These are phyloP conservation scores for Mycosarcoma maydis DNA, from an alignment of 1,284 basidiomycete species.

Conservation along the genomic window DNA sequence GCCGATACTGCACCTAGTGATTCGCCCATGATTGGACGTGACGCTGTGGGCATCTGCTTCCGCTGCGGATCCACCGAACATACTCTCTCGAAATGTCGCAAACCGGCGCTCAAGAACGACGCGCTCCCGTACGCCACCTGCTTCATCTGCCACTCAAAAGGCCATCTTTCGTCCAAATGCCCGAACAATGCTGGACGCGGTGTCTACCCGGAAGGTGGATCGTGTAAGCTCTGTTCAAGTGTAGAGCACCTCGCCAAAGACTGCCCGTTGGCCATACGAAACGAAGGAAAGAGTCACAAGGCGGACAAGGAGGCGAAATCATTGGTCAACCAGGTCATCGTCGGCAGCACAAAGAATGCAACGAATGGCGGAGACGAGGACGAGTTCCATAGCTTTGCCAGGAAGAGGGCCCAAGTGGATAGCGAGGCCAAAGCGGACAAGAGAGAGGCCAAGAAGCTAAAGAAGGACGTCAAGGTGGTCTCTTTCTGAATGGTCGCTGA, in stretches of 20 bases:
- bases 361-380: slow-evolving; percentile 86
- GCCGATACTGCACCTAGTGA: slow-evolving; percentile 10
- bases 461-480: slow-evolving; percentile 34
- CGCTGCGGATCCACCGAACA: slow-evolving; percentile 87
- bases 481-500: slow-evolving; percentile 35
- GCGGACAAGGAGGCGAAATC: slow-evolving; percentile 22
- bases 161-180: slow-evolving; percentile 83
- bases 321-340: slow-evolving; percentile 26
- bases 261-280: slow-evolving; percentile 76
- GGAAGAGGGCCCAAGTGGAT: slow-evolving; percentile 74
- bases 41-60: slow-evolving; percentile 59
- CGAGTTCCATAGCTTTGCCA: slow-evolving; percentile 84
- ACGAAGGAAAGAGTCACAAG: slow-evolving; percentile 22
- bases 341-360: slow-evolving; percentile 66
- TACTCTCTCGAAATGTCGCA: slow-evolving; percentile 79
- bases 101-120: slow-evolving; percentile 71
- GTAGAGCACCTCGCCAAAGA: slow-evolving; percentile 86
- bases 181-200: slow-evolving; percentile 82
- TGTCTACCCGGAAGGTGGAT: slow-evolving; percentile 90
- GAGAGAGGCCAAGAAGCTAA: slow-evolving; percentile 3
- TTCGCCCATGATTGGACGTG: slow-evolving; percentile 61
- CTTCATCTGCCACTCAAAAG: slow-evolving; percentile 80
- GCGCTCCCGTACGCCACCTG: slow-evolving; percentile 87
- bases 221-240: slow-evolving; percentile 87
- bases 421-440: slow-evolving; percentile 33